Evolutionary conservation across 148 eudicot species (phyloP).

Genomic region (Beta vulgaris): DNA sequence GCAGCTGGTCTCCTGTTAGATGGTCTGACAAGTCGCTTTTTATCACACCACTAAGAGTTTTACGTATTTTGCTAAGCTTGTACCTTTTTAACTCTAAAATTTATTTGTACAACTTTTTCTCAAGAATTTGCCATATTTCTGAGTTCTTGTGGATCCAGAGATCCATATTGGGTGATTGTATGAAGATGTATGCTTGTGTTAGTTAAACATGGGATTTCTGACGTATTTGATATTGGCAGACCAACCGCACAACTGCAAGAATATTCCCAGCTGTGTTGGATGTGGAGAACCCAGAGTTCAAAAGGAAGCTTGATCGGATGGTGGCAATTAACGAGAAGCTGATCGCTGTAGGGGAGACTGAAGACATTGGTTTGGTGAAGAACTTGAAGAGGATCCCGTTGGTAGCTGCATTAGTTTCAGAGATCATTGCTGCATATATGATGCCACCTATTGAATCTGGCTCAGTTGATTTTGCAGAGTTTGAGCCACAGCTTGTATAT

Average conservation of each 20-base stretch:
- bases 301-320: slow-evolving; percentile 93
- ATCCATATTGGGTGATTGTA: neutral
- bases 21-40: no score
- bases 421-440: slow-evolving; percentile 85
- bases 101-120: neutral
- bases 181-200: neutral
- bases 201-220: neutral
- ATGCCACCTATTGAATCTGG: slow-evolving; percentile 98
- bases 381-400: slow-evolving; percentile 90
- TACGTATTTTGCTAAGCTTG: no score
- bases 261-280: slow-evolving; percentile 97
- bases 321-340: slow-evolving; percentile 68
- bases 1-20: no score
- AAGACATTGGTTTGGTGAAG: slow-evolving; percentile 71
- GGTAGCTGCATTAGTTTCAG: slow-evolving; percentile 74
- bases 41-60: no score
- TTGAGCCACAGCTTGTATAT: slow-evolving; percentile 92
- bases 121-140: neutral
- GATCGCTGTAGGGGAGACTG: slow-evolving; percentile 51
- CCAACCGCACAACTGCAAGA: slow-evolving; percentile 97
- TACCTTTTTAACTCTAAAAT: no score
- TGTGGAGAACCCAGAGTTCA: slow-evolving; percentile 98
- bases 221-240: slow-evolving; percentile 41
- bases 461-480: slow-evolving; percentile 91
- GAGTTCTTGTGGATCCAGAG: neutral